phyloP scores from a whole-genome alignment of 371 early-diverging fungal species.

The Funneliformis caledonium region DNA sequence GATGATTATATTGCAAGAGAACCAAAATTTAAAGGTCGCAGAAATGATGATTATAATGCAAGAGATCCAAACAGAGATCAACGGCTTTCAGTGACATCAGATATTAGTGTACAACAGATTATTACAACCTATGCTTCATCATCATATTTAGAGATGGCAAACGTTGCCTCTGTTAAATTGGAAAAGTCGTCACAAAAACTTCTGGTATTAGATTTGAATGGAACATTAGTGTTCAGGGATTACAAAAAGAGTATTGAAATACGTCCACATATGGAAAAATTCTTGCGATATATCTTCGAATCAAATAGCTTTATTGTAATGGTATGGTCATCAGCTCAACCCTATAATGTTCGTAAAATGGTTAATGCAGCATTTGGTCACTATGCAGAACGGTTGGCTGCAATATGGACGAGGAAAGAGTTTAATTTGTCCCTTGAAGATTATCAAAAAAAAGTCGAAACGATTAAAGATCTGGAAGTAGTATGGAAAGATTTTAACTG shows the following conservation, averaged over 20 bases:
- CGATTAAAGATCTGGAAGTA: conserved; percentile 67
- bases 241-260: conserved; percentile 41
- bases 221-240: conserved; percentile 63
- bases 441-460: conserved; percentile 58
- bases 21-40: too few species aligned
- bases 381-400: conserved; percentile 49
- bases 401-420: conserved; percentile 65
- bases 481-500: conserved; percentile 52
- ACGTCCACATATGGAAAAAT: conserved; percentile 61
- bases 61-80: background rate
- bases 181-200: conserved; percentile 47
- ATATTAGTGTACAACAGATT: too few species aligned
- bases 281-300: conserved; percentile 65
- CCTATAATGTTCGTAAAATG: conserved; percentile 64
- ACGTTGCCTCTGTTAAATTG: background rate
- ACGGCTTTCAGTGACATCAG: background rate
- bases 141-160: background rate
- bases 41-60: too few species aligned
- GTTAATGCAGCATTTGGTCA: conserved; percentile 46
- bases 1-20: too few species aligned
- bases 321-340: conserved; percentile 81
- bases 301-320: conserved; percentile 64
- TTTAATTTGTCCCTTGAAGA: conserved; percentile 55
- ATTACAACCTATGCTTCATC: background rate
- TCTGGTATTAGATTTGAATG: conserved; percentile 76